Evolutionary conservation across 2,329 filamentous ascomycete species (phyloP).

Genomic region (Dactylellina haptotyla): DNA sequence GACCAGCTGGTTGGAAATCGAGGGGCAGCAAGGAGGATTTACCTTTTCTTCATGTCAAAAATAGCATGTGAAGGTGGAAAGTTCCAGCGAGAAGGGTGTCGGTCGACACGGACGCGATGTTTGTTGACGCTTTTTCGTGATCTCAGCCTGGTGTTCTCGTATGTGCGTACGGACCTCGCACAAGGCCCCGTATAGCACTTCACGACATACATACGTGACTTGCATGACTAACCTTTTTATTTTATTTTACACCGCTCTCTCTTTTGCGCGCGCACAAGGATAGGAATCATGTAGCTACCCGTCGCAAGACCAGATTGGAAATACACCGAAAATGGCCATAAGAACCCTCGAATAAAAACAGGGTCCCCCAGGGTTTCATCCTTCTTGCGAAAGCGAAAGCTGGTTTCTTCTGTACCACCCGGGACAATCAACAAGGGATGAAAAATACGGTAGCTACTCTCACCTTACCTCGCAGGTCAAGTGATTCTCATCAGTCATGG

Average conservation of each 20-base stretch:
- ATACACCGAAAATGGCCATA: background rate
- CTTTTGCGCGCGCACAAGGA: background rate
- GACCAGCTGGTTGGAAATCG: background rate
- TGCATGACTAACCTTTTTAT: too few relatives aligned
- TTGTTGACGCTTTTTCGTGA: constrained; percentile 5
- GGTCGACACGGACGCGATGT: background rate
- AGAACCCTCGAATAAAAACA: background rate
- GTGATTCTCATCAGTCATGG: too few relatives aligned
- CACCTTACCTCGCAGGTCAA: too few relatives aligned
- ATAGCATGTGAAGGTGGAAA: constrained; percentile 12
- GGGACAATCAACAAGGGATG: too few relatives aligned
- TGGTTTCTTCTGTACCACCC: too few relatives aligned
- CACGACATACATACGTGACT: background rate
- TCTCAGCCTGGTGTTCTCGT: background rate
- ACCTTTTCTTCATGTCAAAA: background rate
- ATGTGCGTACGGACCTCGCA: constrained; percentile 10
- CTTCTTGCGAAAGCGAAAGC: background rate
- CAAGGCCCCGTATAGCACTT: background rate
- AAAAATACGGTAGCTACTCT: too few relatives aligned
- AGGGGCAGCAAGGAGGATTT: background rate
- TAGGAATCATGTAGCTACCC: background rate
- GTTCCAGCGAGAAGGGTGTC: background rate
- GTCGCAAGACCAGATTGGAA: constrained; percentile 6
- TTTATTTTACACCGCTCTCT: background rate
- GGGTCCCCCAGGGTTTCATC: background rate